phyloP scores from a whole-genome alignment of 2,329 filamentous ascomycete genomes.

The Microsporum canis region DNA sequence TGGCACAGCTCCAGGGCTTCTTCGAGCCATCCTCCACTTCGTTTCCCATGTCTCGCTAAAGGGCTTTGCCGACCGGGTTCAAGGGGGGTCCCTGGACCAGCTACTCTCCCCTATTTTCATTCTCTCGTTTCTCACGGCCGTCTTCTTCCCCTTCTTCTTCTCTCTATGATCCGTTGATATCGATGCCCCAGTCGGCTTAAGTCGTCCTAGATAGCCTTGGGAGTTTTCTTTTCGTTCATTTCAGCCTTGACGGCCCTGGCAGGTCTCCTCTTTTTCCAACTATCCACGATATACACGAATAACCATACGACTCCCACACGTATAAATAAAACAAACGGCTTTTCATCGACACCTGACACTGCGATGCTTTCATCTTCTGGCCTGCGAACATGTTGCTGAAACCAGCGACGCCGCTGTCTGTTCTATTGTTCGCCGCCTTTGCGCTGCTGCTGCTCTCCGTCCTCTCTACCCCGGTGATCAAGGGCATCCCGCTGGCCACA shows the following conservation, averaged over 20 bases:
- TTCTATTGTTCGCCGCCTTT: conserved; percentile 78
- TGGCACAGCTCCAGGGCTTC: neutral
- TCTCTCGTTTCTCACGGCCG: neutral
- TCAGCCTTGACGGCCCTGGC: neutral
- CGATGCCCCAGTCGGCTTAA: neutral
- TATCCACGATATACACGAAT: too few species aligned
- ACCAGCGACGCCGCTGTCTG: conserved; percentile 79
- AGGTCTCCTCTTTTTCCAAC: neutral
- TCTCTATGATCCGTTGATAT: neutral
- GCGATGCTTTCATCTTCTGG: neutral
- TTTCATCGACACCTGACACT: too few species aligned
- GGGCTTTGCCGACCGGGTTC: neutral
- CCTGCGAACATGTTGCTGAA: conserved; percentile 57
- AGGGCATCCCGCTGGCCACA: conserved; percentile 68
- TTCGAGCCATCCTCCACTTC: neutral
- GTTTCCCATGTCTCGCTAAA: neutral
- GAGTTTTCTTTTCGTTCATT: neutral
- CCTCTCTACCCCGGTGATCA: conserved; percentile 82
- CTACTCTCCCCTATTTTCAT: neutral
- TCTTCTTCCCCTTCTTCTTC: neutral
- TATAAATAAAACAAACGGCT: too few species aligned
- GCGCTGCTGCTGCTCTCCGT: conserved; percentile 73
- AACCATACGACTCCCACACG: too few species aligned
- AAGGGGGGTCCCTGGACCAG: neutral
- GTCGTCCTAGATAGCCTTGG: too few species aligned